phyloP scores from a whole-genome alignment of 441 rosid genomes.

The Capsella rubella region DNA sequence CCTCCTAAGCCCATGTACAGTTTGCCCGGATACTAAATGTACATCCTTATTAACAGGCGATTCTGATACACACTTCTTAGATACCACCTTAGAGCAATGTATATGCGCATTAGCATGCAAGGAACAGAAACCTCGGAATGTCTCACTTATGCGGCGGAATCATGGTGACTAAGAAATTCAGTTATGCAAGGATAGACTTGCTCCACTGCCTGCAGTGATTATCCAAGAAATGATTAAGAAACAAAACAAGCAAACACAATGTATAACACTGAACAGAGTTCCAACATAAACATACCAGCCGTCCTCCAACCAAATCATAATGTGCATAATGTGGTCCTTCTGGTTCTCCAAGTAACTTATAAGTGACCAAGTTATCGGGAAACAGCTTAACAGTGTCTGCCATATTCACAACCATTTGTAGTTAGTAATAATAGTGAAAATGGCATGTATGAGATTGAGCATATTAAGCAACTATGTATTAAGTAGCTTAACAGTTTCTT shows the following conservation, averaged over 20 bases:
- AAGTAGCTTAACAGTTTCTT: conserved; percentile 12
- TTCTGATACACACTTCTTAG: conserved; percentile 26
- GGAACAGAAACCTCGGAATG: conserved; percentile 19
- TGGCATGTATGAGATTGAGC: conserved; percentile 10
- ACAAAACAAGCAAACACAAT: conserved; percentile 1
- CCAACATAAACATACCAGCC: conserved; percentile 47
- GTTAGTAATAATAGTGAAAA: not conserved
- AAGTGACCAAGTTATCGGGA: conserved; percentile 72
- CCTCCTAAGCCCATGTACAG: conserved; percentile 33
- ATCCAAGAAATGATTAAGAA: conserved; percentile 18
- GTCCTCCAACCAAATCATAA: conserved; percentile 48
- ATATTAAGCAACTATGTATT: conserved; percentile 14
- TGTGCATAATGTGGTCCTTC: conserved; percentile 59
- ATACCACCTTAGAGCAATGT: conserved; percentile 2
- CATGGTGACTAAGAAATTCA: conserved; percentile 66
- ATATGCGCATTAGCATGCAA: conserved; percentile 15
- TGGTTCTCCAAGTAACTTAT: conserved; percentile 75
- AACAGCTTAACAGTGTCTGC: conserved; percentile 80
- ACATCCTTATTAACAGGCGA: conserved; percentile 28
- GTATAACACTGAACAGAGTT: conserved; percentile 19
- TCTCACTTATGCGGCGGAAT: conserved; percentile 46
- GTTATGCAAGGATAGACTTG: conserved; percentile 86
- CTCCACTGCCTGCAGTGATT: conserved; percentile 76
- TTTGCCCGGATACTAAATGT: conserved; percentile 19
- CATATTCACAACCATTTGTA: conserved; percentile 33